Conservation (phyloP, 78 protist genomes). For the Speleostelium caveatum region DNA sequence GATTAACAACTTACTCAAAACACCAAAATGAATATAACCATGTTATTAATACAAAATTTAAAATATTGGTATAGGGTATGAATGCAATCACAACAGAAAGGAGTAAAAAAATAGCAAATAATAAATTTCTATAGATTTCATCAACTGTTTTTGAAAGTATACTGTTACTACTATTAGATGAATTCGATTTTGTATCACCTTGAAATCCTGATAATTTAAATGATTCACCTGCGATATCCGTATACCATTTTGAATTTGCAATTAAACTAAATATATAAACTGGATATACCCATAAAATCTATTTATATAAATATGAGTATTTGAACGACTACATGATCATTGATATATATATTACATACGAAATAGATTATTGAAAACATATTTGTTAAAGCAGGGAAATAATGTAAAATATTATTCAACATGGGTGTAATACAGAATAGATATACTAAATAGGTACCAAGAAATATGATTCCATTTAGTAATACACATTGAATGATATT, state of each 20-base stretch:
- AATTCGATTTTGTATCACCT: background rate
- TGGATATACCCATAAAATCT: conserved; percentile 68
- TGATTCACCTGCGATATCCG: conserved; percentile 65
- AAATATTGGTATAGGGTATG: conserved; percentile 40
- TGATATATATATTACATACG: conserved; percentile 17
- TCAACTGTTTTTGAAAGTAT: conserved; percentile 34
- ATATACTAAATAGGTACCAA: conserved; percentile 53
- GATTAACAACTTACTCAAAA: conserved; percentile 38
- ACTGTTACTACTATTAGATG: background rate
- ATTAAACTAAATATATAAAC: conserved; percentile 71
- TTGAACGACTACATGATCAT: background rate
- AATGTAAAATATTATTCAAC: conserved; percentile 10
- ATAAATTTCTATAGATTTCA: conserved; percentile 62
- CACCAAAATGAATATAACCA: conserved; percentile 75
- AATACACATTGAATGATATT: conserved; percentile 21
- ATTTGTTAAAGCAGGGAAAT: conserved; percentile 43
- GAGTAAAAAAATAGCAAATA: conserved; percentile 38
- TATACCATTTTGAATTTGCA: conserved; percentile 66
- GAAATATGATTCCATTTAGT: conserved; percentile 52
- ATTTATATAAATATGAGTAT: background rate
- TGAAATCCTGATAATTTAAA: conserved; percentile 38
- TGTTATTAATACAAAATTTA: conserved; percentile 43
- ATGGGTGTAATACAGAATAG: conserved; percentile 45
- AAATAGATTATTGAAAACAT: conserved; percentile 63
- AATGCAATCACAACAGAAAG: conserved; percentile 60